These are phyloP conservation scores for Coemansia umbellata DNA, from an alignment of 192 early-diverging fungal species.

Conservation along the genomic window DNA sequence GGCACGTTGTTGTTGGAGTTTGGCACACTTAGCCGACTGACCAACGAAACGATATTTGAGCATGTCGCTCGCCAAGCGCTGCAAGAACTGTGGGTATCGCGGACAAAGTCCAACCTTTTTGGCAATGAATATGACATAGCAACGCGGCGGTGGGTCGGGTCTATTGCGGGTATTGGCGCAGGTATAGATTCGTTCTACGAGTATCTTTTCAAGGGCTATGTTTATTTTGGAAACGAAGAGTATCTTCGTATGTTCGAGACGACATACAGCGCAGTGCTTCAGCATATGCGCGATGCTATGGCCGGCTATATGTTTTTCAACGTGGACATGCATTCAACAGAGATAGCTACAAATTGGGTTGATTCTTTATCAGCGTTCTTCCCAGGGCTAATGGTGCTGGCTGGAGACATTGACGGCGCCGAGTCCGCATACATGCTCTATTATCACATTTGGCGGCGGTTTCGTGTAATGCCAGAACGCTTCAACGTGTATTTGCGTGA, in stretches of 20 bases:
- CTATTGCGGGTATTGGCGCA: conserved; percentile 70
- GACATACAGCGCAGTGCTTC: conserved; percentile 66
- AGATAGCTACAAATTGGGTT: conserved; percentile 69
- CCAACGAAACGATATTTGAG: conserved; percentile 75
- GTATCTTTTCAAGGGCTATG: conserved; percentile 85
- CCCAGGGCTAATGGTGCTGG: conserved; percentile 87
- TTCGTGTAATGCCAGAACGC: conserved; percentile 80
- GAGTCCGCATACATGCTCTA: conserved; percentile 78
- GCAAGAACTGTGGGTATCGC: conserved; percentile 68
- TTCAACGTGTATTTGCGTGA: conserved; percentile 71
- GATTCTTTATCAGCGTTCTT: conserved; percentile 90
- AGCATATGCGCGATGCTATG: conserved; percentile 59
- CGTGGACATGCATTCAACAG: conserved; percentile 73
- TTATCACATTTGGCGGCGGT: conserved; percentile 84
- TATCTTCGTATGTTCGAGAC: conserved; percentile 74
- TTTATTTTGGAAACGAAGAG: conserved; percentile 79
- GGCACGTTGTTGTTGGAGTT: conserved; percentile 92
- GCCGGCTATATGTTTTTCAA: conserved; percentile 80
- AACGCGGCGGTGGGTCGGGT: conserved; percentile 68
- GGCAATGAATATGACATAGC: conserved; percentile 80
- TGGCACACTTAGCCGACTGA: conserved; percentile 82
- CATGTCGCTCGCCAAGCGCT: conserved; percentile 64
- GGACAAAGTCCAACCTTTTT: conserved; percentile 72
- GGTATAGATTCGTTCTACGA: conserved; percentile 92
- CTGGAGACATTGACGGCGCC: conserved; percentile 83